Evolutionary conservation across 140 eudicot genomes (phyloP).

Genomic region (Cichorium intybus): DNA sequence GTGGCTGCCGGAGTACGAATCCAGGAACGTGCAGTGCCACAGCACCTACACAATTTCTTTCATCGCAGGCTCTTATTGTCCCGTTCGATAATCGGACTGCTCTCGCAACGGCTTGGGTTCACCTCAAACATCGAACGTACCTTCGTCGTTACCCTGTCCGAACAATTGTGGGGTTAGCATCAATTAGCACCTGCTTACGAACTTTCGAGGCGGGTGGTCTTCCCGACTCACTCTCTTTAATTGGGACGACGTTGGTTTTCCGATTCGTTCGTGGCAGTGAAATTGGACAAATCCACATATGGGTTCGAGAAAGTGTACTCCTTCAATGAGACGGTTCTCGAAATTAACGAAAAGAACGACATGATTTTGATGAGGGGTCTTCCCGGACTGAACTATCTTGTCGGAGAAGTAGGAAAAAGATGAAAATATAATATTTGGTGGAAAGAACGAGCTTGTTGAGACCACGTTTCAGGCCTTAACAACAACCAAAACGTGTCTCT

Average conservation of each 20-base stretch:
- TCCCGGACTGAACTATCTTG: constrained; percentile 76
- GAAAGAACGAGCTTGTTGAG: constrained; percentile 49
- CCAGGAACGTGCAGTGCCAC: constrained; percentile 58
- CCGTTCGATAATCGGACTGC: constrained; percentile 79
- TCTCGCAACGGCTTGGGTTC: constrained; percentile 77
- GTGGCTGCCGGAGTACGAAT: constrained; percentile 66
- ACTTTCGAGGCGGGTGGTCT: constrained; percentile 84
- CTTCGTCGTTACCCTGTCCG: constrained; percentile 71
- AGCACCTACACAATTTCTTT: constrained; percentile 69
- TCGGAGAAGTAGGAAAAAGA: constrained; percentile 51
- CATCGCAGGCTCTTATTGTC: constrained; percentile 79
- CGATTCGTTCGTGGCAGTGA: constrained; percentile 87
- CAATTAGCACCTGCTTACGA: constrained; percentile 87
- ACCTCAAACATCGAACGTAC: constrained; percentile 47
- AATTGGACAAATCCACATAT: constrained; percentile 57
- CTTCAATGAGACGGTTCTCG: constrained; percentile 59
- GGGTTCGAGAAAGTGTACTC: constrained; percentile 83
- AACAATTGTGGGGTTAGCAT: constrained; percentile 93
- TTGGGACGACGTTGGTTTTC: constrained; percentile 72
- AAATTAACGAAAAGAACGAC: constrained; percentile 41
- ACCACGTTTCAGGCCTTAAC: constrained; percentile 44
- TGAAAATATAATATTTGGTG: constrained; percentile 11
- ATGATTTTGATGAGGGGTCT: constrained; percentile 92
- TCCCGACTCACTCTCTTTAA: constrained; percentile 87
- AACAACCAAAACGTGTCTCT: constrained; percentile 55